Evolutionary conservation across 257 asterid species (phyloP).

Genomic region (Scutellaria galericulata): DNA sequence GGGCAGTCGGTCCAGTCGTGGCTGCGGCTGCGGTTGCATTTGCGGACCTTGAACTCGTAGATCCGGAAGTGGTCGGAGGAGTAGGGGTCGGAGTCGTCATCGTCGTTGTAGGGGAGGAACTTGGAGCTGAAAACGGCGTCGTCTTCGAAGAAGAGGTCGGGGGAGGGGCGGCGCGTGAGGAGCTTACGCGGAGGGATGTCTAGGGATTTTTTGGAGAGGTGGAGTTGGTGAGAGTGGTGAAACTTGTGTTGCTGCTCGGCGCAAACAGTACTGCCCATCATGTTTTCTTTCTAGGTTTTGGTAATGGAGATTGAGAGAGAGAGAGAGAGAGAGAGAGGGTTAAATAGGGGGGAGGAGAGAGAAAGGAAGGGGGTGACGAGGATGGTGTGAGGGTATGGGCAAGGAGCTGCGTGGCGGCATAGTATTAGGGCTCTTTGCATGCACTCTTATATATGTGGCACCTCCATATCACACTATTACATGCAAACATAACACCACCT

Average conservation of each 20-base stretch:
- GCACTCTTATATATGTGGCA: conserved; percentile 79
- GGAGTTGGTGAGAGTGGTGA: conserved; percentile 75
- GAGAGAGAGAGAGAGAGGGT: neutral
- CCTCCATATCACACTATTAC: conserved; percentile 53
- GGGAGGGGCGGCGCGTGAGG: conserved; percentile 49
- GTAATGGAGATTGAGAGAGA: neutral
- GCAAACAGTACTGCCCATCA: conserved; percentile 65
- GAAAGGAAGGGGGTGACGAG: conserved; percentile 48
- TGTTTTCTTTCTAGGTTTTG: neutral
- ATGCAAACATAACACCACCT: conserved; percentile 48
- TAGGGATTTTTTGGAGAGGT: conserved; percentile 64
- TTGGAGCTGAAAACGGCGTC: conserved; percentile 59
- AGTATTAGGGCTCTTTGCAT: conserved; percentile 63
- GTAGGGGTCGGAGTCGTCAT: conserved; percentile 68
- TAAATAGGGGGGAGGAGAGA: neutral
- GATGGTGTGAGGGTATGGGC: conserved; percentile 79
- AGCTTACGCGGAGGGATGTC: conserved; percentile 87
- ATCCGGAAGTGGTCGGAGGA: conserved; percentile 88
- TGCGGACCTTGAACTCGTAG: conserved; percentile 88
- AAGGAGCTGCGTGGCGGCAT: conserved; percentile 78
- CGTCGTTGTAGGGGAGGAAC: conserved; percentile 71
- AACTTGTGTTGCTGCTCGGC: conserved; percentile 62
- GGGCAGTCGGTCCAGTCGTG: conserved; percentile 99
- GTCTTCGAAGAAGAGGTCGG: conserved; percentile 58
- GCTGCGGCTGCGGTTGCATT: conserved; percentile 89